A percentile compares a stretch with the other conserved stretches of the same genome.
Conservation (phyloP, 768 basidiomycete species). For the Trametes punicea region DNA sequence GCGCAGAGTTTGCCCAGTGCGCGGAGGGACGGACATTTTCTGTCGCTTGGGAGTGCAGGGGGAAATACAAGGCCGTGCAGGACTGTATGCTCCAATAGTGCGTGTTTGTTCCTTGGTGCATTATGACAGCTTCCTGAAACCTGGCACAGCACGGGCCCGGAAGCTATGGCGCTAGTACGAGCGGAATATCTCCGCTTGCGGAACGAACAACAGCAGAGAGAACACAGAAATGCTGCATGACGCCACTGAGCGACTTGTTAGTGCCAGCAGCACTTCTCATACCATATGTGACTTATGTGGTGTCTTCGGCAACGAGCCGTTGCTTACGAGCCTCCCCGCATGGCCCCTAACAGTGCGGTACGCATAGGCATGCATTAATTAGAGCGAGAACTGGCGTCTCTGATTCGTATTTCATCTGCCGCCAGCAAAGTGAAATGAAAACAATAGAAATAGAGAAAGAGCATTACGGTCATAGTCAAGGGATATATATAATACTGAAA, state of each 20-base stretch:
- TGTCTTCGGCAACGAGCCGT: too few species aligned
- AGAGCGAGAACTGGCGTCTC: too few species aligned
- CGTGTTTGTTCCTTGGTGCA: slow-evolving; percentile 28
- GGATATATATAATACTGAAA: background rate
- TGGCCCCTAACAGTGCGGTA: background rate
- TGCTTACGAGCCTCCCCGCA: too few species aligned
- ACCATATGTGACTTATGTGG: too few species aligned
- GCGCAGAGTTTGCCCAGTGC: slow-evolving; percentile 79
- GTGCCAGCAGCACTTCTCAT: too few species aligned
- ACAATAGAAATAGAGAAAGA: background rate
- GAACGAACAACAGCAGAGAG: slow-evolving; percentile 32
- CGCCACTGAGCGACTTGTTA: background rate
- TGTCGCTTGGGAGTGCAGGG: slow-evolving; percentile 80
- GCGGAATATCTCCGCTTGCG: slow-evolving; percentile 71
- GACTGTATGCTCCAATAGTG: slow-evolving; percentile 80
- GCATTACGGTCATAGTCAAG: slow-evolving; percentile 2
- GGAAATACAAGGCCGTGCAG: slow-evolving; percentile 65
- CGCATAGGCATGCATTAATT: too few species aligned
- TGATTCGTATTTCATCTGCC: too few species aligned
- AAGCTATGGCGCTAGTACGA: slow-evolving; percentile 69
- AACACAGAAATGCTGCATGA: slow-evolving; percentile 9
- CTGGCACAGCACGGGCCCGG: slow-evolving; percentile 60
- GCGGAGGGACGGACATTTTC: slow-evolving; percentile 77
- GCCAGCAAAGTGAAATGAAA: too few species aligned
- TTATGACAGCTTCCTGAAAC: background rate